phyloP scores from a whole-genome alignment of 2,329 filamentous ascomycete species.

The Orbilia brochopaga region DNA sequence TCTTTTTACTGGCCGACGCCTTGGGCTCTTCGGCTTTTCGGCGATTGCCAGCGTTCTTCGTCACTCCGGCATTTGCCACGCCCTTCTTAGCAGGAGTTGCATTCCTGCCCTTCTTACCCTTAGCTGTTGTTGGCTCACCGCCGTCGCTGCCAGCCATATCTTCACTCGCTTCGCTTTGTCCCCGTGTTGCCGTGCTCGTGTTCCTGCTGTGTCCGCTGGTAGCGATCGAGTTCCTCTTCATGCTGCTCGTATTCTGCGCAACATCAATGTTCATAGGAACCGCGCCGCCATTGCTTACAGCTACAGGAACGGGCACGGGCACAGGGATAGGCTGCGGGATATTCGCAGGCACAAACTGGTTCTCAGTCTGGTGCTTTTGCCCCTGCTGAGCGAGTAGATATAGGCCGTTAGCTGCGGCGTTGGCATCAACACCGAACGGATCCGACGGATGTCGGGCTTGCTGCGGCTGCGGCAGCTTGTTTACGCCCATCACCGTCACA shows the following conservation, averaged over 20 bases:
- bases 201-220: conserved; percentile 45
- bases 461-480: conserved; percentile 51
- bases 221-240: conserved; percentile 43
- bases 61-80: conserved; percentile 24
- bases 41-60: conserved; percentile 36
- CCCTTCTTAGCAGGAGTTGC: conserved; percentile 41
- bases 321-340: conserved; percentile 34
- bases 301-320: conserved; percentile 2
- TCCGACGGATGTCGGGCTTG: conserved; percentile 63
- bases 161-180: conserved; percentile 44
- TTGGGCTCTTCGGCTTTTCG: conserved; percentile 40
- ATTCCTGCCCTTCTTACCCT: conserved; percentile 38
- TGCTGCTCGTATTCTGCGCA: conserved; percentile 14
- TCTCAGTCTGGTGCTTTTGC: conserved; percentile 64
- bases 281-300: conserved; percentile 27
- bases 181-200: conserved; percentile 40
- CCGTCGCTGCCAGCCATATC: conserved; percentile 43
- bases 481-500: conserved; percentile 57
- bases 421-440: conserved; percentile 82
- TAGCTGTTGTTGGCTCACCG: conserved; percentile 9
- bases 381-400: conserved; percentile 83
- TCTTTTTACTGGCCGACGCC: conserved; percentile 21
- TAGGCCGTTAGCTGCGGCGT: conserved; percentile 91
- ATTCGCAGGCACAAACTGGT: conserved; percentile 55
- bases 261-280: conserved; percentile 43